These are phyloP conservation scores for Chlorella variabilis DNA, from an alignment of 163 green algal genomes.

Conservation along the genomic window DNA sequence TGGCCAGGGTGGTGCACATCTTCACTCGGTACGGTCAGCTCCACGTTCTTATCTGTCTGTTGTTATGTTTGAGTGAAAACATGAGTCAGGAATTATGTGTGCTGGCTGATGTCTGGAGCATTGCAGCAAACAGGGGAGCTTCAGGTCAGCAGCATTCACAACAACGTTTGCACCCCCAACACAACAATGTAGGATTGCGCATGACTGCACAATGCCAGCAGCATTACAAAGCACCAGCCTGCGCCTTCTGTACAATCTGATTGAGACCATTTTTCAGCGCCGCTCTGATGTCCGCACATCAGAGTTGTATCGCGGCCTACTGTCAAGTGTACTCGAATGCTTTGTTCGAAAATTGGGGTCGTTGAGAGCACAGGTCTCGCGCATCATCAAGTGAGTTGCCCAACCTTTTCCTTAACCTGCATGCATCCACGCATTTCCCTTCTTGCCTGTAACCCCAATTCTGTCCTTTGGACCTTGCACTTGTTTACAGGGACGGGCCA, in stretches of 20 bases:
- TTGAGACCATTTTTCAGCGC: conserved; percentile 82
- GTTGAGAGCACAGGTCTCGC: conserved; percentile 48
- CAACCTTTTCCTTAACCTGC: no score
- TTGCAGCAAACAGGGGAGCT: neutral
- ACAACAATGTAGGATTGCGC: conserved; percentile 71
- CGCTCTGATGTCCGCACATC: conserved; percentile 9
- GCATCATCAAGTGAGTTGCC: conserved; percentile 41
- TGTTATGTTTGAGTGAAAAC: no score
- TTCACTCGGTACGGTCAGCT: conserved; percentile 67
- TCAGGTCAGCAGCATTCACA: neutral
- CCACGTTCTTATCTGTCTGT: no score
- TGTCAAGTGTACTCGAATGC: conserved; percentile 79
- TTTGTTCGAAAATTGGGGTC: conserved; percentile 80
- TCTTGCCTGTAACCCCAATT: no score
- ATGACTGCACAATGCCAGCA: conserved; percentile 68
- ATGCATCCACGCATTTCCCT: no score
- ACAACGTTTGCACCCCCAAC: no score
- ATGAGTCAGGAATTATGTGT: no score
- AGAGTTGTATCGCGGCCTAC: conserved; percentile 58
- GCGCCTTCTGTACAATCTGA: conserved; percentile 90
- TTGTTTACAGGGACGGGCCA: no score
- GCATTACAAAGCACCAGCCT: conserved; percentile 82
- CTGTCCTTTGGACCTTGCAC: no score
- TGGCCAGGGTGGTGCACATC: conserved; percentile 73
- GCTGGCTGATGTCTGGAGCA: no score